Evolutionary conservation across 2,329 filamentous ascomycete species (phyloP).

Genomic region (Diplodia sapinea): DNA sequence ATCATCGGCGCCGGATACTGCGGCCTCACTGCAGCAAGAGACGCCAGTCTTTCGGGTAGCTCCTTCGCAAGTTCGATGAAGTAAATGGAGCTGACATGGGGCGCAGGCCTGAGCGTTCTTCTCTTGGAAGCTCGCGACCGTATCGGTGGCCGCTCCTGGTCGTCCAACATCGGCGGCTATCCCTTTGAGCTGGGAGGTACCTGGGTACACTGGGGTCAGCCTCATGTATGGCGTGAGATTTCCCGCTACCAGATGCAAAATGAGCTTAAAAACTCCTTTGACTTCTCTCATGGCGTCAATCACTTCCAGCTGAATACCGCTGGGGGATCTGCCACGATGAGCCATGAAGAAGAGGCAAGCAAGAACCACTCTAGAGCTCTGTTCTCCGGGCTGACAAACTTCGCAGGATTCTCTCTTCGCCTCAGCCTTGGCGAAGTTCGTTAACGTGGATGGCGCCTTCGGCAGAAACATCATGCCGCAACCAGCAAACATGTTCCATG

Average conservation of each 20-base stretch:
- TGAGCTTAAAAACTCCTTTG: slow-evolving; percentile 41
- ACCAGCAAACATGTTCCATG: slow-evolving; percentile 44
- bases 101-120: slow-evolving; percentile 3
- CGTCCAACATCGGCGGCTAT: slow-evolving; percentile 42
- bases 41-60: slow-evolving; percentile 37
- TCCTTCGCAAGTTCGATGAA: slow-evolving; percentile 32
- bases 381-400: not conserved
- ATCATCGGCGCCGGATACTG: slow-evolving; percentile 40
- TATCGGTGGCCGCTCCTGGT: slow-evolving; percentile 53
- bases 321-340: slow-evolving; percentile 44
- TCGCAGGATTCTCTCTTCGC: slow-evolving; percentile 44
- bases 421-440: slow-evolving; percentile 50
- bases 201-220: slow-evolving; percentile 49
- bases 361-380: not conserved
- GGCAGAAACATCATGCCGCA: slow-evolving; percentile 50
- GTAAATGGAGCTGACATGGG: not conserved
- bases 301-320: slow-evolving; percentile 48
- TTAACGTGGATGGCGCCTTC: slow-evolving; percentile 54
- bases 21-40: slow-evolving; percentile 39
- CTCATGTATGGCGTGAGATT: slow-evolving; percentile 47
- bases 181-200: slow-evolving; percentile 52
- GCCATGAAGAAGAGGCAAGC: slow-evolving; percentile 51
- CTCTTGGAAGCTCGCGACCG: slow-evolving; percentile 49
- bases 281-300: slow-evolving; percentile 52
- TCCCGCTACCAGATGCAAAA: slow-evolving; percentile 53